These are phyloP conservation scores for Vickermania ingenoplastis DNA, from an alignment of 208 protist species.

Conservation along the genomic window DNA sequence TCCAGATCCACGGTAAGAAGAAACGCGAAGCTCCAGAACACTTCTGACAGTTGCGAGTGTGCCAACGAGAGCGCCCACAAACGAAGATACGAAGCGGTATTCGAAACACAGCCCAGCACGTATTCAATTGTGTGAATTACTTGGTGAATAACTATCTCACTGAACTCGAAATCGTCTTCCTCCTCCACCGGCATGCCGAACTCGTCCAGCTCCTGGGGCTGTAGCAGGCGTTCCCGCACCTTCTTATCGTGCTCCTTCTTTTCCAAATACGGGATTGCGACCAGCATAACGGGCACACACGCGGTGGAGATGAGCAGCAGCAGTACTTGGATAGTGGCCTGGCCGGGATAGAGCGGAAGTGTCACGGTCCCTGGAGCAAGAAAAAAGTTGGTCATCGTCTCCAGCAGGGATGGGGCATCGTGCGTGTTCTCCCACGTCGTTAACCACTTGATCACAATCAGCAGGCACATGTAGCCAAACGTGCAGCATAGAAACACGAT, in stretches of 20 bases:
- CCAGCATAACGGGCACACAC: conserved; percentile 78
- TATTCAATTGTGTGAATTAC: conserved; percentile 99
- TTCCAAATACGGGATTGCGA: conserved; percentile 67
- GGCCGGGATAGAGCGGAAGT: conserved; percentile 65
- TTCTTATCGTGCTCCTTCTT: conserved; percentile 32
- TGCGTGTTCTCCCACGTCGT: conserved; percentile 81
- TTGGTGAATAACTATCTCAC: conserved; percentile 96
- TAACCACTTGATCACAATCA: conserved; percentile 97
- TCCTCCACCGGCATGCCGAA: conserved; percentile 19
- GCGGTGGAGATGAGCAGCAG: conserved; percentile 63
- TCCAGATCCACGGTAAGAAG: conserved; percentile 57
- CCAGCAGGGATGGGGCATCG: conserved; percentile 75
- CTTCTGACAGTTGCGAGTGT: conserved; percentile 95
- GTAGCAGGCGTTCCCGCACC: conserved; percentile 10
- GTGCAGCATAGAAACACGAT: conserved; percentile 93
- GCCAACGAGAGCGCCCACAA: conserved; percentile 99
- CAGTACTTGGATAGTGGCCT: conserved; percentile 74
- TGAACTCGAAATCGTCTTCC: conserved; percentile 85
- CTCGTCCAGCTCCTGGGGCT: conserved; percentile 6
- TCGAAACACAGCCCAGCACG: conserved; percentile 97
- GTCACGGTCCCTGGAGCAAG: conserved; percentile 70
- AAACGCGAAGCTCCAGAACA: conserved; percentile 85
- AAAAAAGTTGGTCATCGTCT: conserved; percentile 93
- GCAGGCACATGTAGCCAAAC: conserved; percentile 95
- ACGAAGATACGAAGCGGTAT: conserved; percentile 99